Base-by-base conservation (phyloP, 768 basidiomycete species). In the Boletus rubescentipes region DNA sequence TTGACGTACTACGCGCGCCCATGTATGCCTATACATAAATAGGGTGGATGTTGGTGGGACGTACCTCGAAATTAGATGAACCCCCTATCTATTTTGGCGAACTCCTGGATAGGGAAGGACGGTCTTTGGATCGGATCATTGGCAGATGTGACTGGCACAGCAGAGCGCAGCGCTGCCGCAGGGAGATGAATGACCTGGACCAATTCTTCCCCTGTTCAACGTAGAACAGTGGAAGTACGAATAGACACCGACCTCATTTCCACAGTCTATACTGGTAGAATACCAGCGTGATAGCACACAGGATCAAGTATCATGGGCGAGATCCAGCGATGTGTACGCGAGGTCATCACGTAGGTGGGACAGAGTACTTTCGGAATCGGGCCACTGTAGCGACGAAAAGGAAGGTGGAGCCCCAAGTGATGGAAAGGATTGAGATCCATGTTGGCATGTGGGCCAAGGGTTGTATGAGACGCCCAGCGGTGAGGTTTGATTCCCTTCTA, bases 21-120 rank as follows among this genome's bases (percentile, higher is more conserved):
- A 32, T 9, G 30, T 15, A 26, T 51, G n/a, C 15, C 42, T 37
- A 15, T n/a, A 44, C 9, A 51, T 43, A 35, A 43, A 40, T 16
- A 30, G 30, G 55, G 53, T 41, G 53, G 62, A 46, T 16, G 49
- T 61, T 40, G 21, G 44, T 32, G 20, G 44, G 44, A 18, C 3
- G 37, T 55, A 26, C 58, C 47, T 59, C 42, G 21, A 1, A 38
- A 30, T 39, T 20, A 21, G 20, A 5, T 18, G 29, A n/a, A 5
- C 15, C 46, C 26, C 51, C 42, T 48, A 15, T 29, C 35, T 41
- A 49, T 47, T 36, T 38, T 35, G 21, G n/a, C n/a, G n/a, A 40
- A 41, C 34, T 15, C 5, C 51, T 60, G 11, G 45, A 58, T 53
- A 16, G 16, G 44, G 36, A 34, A 49, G 21, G 7, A 14, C 5